Percentiles rank a stretch among this genome's conserved stretches.
Evolutionary conservation across 257 asterid genomes (phyloP).

Genomic region (Cinchona pubescens): DNA sequence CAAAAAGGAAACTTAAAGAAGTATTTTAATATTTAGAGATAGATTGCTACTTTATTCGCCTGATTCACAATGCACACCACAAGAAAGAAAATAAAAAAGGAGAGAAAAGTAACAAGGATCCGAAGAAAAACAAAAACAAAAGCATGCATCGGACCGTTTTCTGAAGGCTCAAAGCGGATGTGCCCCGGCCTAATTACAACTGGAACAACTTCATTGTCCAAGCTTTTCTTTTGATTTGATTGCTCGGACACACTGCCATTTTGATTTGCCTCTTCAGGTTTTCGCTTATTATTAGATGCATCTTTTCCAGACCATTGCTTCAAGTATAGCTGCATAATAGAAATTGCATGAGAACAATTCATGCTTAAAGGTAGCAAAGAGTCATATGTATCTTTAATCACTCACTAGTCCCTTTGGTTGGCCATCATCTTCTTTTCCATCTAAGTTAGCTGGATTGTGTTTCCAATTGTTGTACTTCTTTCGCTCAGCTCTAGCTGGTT

Average conservation of each 20-base stretch:
- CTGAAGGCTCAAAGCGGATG: conserved; percentile 86
- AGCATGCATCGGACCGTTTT: conserved; percentile 44
- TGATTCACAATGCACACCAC: background rate
- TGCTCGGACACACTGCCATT: conserved; percentile 24
- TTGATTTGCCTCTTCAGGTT: conserved; percentile 30
- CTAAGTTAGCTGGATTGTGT: conserved; percentile 26
- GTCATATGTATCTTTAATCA: conserved; percentile 13
- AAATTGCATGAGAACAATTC: conserved; percentile 25
- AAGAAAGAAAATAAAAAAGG: background rate
- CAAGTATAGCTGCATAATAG: conserved; percentile 60
- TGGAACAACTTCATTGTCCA: conserved; percentile 68
- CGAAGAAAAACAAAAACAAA: background rate
- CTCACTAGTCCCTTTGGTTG: conserved; percentile 77
- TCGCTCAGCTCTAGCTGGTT: conserved; percentile 47
- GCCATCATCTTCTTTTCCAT: conserved; percentile 36
- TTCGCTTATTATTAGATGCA: conserved; percentile 30
- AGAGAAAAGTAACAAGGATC: background rate
- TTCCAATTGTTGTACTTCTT: conserved; percentile 26
- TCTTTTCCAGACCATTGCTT: conserved; percentile 48
- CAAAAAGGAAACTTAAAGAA: background rate
- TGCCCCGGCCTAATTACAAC: conserved; percentile 84
- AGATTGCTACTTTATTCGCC: background rate
- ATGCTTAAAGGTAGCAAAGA: conserved; percentile 6
- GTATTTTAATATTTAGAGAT: background rate
- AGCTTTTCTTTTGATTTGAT: conserved; percentile 35